Conservation (phyloP, 805 yeast genomes). For the Myxozyma monticola region DNA sequence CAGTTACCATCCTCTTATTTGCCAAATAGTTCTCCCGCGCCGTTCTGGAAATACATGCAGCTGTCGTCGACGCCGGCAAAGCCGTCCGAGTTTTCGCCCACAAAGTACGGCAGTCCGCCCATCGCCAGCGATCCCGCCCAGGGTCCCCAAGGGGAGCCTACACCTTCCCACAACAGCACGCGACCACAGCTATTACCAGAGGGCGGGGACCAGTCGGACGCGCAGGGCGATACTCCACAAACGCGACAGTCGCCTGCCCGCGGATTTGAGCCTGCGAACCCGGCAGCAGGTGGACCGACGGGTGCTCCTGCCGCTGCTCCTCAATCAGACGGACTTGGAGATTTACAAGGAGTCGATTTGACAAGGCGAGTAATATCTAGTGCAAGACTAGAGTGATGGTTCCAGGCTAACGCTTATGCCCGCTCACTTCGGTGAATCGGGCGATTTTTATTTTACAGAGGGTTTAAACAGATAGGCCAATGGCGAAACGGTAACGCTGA, state of each 20-base stretch:
- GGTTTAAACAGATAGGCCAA: conserved; percentile 42
- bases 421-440: too few relatives aligned
- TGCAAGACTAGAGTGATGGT: too few relatives aligned
- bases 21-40: conserved; percentile 74
- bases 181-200: too few relatives aligned
- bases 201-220: too few relatives aligned
- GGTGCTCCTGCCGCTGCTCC: neutral
- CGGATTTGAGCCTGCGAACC: neutral
- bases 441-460: conserved; percentile 38
- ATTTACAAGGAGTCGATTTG: conserved; percentile 50
- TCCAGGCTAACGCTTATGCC: too few relatives aligned
- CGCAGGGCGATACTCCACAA: too few relatives aligned
- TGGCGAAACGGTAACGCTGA: conserved; percentile 29
- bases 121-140: conserved; percentile 4
- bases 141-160: too few relatives aligned
- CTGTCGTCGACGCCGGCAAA: conserved; percentile 47
- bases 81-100: conserved; percentile 35
- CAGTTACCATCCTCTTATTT: conserved; percentile 47
- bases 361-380: conserved; percentile 35
- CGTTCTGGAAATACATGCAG: conserved; percentile 86
- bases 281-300: neutral
- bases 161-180: too few relatives aligned
- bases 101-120: conserved; percentile 37
- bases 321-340: conserved; percentile 43
- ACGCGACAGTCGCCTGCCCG: neutral